Conservation (phyloP, 805 yeast species). For the Wickerhamomyces bovis region DNA sequence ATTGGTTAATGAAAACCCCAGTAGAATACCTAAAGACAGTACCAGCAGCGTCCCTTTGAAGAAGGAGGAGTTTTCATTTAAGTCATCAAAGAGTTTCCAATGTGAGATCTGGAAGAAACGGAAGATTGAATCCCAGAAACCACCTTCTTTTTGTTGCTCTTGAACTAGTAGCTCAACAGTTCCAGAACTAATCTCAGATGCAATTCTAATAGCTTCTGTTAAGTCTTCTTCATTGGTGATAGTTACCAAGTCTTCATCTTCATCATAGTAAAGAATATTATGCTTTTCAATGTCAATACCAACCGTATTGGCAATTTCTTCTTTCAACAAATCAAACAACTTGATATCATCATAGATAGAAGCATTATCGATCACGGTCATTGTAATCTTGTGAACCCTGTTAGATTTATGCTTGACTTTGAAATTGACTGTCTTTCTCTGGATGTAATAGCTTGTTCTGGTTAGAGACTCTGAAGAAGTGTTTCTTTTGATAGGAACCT, state of each 20-base stretch:
- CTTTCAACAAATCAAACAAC: slow-evolving; percentile 18
- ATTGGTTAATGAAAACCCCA: slow-evolving; percentile 15
- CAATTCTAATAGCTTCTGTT: slow-evolving; percentile 19
- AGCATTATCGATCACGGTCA: slow-evolving; percentile 18
- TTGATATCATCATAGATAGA: slow-evolving; percentile 18
- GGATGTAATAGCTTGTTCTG: slow-evolving; percentile 18
- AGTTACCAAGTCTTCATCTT: slow-evolving; percentile 30
- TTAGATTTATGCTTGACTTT: slow-evolving; percentile 12
- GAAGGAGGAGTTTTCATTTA: neutral
- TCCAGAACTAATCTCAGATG: slow-evolving; percentile 16
- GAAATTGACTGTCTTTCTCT: slow-evolving; percentile 16
- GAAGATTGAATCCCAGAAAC: neutral
- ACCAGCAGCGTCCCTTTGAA: slow-evolving; percentile 15
- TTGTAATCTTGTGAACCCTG: slow-evolving; percentile 18
- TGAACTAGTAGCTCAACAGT: slow-evolving; percentile 2
- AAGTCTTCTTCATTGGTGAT: slow-evolving; percentile 32
- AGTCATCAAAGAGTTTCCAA: neutral
- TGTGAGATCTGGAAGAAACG: slow-evolving; percentile 3
- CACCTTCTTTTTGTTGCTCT: neutral
- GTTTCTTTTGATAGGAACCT: slow-evolving; percentile 7
- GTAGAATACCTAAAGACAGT: slow-evolving; percentile 17
- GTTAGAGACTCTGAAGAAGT: slow-evolving; percentile 20
- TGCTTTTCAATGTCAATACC: slow-evolving; percentile 13
- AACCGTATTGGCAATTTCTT: slow-evolving; percentile 21
- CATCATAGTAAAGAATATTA: slow-evolving; percentile 33